A percentile compares a stretch with the other conserved stretches of the same genome.
Conservation (phyloP, 179 eudicot genomes). For the Nepenthes alata region DNA sequence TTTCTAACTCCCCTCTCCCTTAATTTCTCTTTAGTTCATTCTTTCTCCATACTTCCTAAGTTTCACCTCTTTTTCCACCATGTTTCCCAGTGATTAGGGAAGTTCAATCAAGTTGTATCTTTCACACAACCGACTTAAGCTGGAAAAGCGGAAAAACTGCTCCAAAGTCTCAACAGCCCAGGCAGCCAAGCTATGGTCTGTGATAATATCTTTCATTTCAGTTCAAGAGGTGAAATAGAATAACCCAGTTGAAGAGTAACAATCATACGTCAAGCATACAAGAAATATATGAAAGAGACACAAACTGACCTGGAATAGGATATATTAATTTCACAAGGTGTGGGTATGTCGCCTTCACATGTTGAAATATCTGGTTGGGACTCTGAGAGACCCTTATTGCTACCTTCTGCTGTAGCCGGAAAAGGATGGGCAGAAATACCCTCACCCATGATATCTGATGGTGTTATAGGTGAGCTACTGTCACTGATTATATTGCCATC, state of each 20-base stretch:
- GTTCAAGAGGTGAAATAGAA: too few species aligned
- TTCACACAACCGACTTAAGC: too few species aligned
- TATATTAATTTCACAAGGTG: slow-evolving; percentile 34
- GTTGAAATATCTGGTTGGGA: slow-evolving; percentile 63
- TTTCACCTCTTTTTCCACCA: too few species aligned
- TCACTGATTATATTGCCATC: slow-evolving; percentile 76
- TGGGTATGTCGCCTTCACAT: slow-evolving; percentile 21
- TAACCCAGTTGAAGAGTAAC: too few species aligned
- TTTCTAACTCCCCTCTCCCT: too few species aligned
- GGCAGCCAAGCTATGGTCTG: too few species aligned
- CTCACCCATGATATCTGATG: slow-evolving; percentile 22
- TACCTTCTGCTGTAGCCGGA: slow-evolving; percentile 26
- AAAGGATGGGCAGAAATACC: slow-evolving; percentile 27
- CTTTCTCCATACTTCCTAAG: too few species aligned
- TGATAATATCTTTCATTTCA: too few species aligned
- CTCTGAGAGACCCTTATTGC: slow-evolving; percentile 47
- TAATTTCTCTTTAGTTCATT: too few species aligned
- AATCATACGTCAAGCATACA: background rate
- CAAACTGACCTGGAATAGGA: slow-evolving; percentile 52
- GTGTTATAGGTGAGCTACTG: slow-evolving; percentile 39
- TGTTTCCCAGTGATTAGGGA: too few species aligned
- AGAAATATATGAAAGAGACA: background rate
- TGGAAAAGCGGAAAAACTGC: too few species aligned
- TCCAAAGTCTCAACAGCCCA: background rate
- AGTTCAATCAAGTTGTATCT: too few species aligned